A percentile compares a stretch with the other conserved stretches of the same genome.
Conservation (phyloP, 2,329 filamentous ascomycete species). For the Fusarium floridanum region DNA sequence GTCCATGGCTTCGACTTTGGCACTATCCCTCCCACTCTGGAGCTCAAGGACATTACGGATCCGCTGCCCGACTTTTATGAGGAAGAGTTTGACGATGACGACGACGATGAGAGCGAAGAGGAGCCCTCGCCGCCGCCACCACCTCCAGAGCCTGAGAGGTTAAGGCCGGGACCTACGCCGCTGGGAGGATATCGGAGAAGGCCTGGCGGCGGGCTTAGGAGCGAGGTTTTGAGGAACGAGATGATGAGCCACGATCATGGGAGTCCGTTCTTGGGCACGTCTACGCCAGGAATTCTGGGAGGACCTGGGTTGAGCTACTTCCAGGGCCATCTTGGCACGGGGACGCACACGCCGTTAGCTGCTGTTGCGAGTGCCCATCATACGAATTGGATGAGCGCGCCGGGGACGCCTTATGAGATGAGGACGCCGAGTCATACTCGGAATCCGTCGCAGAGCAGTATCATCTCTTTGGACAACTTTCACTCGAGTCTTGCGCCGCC, state of each 20-base stretch:
- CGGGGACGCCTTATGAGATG: conserved; percentile 31
- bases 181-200: conserved; percentile 42
- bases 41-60: conserved; percentile 97
- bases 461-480: conserved; percentile 60
- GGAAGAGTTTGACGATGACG: conserved; percentile 72
- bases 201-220: conserved; percentile 46
- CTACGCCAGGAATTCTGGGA: conserved; percentile 75
- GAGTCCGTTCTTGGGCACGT: conserved; percentile 69
- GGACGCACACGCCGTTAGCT: conserved; percentile 82
- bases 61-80: conserved; percentile 98
- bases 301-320: conserved; percentile 87
- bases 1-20: conserved; percentile 97
- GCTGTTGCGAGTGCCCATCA: conserved; percentile 77
- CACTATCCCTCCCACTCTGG: conserved; percentile 82
- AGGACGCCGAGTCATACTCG: conserved; percentile 53
- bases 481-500: conserved; percentile 53
- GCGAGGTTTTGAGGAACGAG: conserved; percentile 51
- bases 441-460: conserved; percentile 61
- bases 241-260: conserved; percentile 59
- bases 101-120: conserved; percentile 56
- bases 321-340: conserved; percentile 81
- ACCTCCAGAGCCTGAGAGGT: conserved; percentile 34
- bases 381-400: conserved; percentile 52
- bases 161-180: conserved; percentile 36
- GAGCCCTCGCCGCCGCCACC: conserved; percentile 35